Base-by-base conservation (phyloP, 2,329 filamentous ascomycete genomes). In the Botryosphaeria dothidea region DNA sequence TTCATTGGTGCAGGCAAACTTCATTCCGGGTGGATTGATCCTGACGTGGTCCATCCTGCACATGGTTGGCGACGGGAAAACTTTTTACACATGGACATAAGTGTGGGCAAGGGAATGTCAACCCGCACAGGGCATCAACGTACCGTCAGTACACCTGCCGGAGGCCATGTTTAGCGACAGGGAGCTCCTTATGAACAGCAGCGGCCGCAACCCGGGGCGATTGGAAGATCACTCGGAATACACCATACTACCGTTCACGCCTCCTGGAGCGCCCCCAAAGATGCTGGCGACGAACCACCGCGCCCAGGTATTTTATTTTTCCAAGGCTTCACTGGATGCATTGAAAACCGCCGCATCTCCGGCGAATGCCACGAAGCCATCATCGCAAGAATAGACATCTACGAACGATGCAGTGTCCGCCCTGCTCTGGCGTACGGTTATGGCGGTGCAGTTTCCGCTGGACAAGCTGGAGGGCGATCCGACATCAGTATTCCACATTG, bases 341-440 rank as follows among this genome's bases (percentile, higher is more conserved):
- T 43, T 62, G 21, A 62, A 62, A 23, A 19, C 27, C 11, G 58
- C 38, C 6, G 43, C 45, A 4, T 49, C 58, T 11, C 43, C 27
- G 11, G 25, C 45, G 27, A 62, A 62, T 43, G 31, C 60, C 15
- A 48, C 45, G 19, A 19, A 48, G 45, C 23, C 19, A 11, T 25
- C 21, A 9, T 11, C 21, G 1, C 45, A 48, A 21, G 34, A 49
- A 17, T 62, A 11, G 29, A 29, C 52, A 4, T 52, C 60, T 11
- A 62, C 60, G 1, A 38, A 49, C 6, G 60, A 62, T 34, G 60
- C 60, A 45, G 27, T 62, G 19, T 23, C 31, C 4, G 45, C 19
- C 19, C 60, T 62, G 25, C 34, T 56, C 7, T 54, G 61, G 48
- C 61, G 61, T 9, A 31, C 61, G 7, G 61, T 56, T 34, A 63